These are phyloP conservation scores for Teunomyces tritomae DNA, from an alignment of 805 yeast genomes.

Conservation along the genomic window DNA sequence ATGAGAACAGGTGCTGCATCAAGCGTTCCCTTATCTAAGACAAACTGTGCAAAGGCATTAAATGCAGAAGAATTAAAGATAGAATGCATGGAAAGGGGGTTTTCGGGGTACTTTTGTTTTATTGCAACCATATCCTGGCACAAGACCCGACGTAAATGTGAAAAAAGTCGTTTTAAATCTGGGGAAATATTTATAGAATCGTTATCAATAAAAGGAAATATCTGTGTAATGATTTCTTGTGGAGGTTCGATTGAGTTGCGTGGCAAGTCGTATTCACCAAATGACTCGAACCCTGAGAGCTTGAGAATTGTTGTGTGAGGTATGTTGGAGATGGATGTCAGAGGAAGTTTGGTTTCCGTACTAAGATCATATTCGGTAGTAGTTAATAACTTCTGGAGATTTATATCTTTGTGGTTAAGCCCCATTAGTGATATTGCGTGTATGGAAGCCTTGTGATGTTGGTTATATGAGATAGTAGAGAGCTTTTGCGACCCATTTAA, in stretches of 20 bases:
- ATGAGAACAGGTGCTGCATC: conserved; percentile 3
- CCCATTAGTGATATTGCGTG: conserved; percentile 19
- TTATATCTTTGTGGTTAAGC: conserved; percentile 17
- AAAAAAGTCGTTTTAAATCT: conserved; percentile 13
- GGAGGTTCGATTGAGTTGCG: conserved; percentile 26
- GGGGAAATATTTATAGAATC: conserved; percentile 8
- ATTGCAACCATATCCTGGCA: conserved; percentile 32
- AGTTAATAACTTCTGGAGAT: conserved; percentile 17
- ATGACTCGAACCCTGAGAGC: conserved; percentile 22
- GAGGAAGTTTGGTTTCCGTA: conserved; percentile 11
- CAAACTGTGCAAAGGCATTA: conserved; percentile 12
- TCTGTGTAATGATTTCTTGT: conserved; percentile 17
- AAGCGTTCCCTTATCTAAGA: conserved; percentile 8
- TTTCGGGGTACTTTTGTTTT: conserved; percentile 18
- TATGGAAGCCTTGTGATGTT: conserved; percentile 25
- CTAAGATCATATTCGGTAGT: conserved; percentile 11
- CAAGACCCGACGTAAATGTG: conserved; percentile 19
- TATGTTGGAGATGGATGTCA: conserved; percentile 9
- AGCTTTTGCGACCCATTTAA: conserved; percentile 25
- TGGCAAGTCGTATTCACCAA: conserved; percentile 15
- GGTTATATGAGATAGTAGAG: conserved; percentile 21
- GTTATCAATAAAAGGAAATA: conserved; percentile 28
- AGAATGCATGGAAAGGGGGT: conserved; percentile 22
- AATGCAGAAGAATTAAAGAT: conserved; percentile 20
- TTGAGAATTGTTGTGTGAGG: conserved; percentile 14